A percentile compares a stretch with the other conserved stretches of the same genome.
phyloP scores from a whole-genome alignment of 768 basidiomycete genomes.

The Antrodiella citrinella region DNA sequence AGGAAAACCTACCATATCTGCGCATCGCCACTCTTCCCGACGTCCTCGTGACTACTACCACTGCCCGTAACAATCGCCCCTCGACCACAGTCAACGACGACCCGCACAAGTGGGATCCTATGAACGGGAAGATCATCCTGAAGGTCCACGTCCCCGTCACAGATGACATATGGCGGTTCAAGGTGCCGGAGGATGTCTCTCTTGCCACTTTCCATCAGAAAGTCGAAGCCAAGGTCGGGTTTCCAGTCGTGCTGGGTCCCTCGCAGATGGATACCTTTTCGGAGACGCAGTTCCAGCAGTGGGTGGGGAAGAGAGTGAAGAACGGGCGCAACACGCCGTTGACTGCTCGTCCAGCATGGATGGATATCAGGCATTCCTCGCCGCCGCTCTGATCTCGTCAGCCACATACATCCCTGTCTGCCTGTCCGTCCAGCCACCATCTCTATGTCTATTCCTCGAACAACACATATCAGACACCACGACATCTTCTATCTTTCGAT shows the following conservation, averaged over 20 bases:
- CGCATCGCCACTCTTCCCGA: background rate
- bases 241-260: constrained; percentile 25
- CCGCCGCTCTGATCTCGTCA: background rate
- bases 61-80: background rate
- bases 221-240: constrained; percentile 29
- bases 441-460: no score
- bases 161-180: constrained; percentile 32
- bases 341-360: constrained; percentile 20
- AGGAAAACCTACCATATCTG: background rate
- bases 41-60: background rate
- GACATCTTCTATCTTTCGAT: no score
- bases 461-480: no score
- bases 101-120: constrained; percentile 23
- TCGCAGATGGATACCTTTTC: constrained; percentile 13
- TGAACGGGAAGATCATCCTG: constrained; percentile 27
- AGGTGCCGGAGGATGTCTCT: constrained; percentile 23
- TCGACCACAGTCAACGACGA: constrained; percentile 1
- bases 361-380: background rate
- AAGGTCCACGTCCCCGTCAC: constrained; percentile 32
- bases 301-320: constrained; percentile 26
- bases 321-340: constrained; percentile 29
- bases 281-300: constrained; percentile 25
- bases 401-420: no score
- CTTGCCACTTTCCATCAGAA: constrained; percentile 24
- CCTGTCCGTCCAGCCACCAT: no score